Base-by-base conservation (phyloP, 768 basidiomycete genomes). In the Kwoniella newhampshirensis region DNA sequence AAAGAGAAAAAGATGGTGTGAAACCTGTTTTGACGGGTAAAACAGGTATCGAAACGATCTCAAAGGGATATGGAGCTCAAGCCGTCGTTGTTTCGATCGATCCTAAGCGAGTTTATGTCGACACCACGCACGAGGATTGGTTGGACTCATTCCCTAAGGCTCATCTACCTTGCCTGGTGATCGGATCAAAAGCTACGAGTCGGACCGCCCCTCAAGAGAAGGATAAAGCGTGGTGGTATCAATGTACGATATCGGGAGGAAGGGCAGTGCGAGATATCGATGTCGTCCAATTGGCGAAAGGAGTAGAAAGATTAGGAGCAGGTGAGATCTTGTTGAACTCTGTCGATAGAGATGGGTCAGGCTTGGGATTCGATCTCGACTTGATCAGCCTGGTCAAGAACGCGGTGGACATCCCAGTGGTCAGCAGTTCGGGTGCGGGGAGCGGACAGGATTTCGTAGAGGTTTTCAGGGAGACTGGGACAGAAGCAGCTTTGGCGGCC, bases 31-130 rank as follows among this genome's bases (percentile, higher is more conserved):
- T 68, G 48, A 75, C 69, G 55, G 89, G 89, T 12, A 83, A 82
- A 46, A 91, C 90, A 64, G 88, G 87, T 15, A 96, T 99, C 68
- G 93, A 96, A 79, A 86, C 86, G 8, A 98, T 99, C 70, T 88
- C 92, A 2, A 81, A 81, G 48, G 84, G 82, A 45, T 99, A 99
- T 75, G 96, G 96, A 4, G 82, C 84, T n/a, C 93, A 97, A 73
- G 96, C 96, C 2, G 93, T 99, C 51, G 96, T 99, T 39, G 92
- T 99, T 36, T 98, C 94, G 37, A 83, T 97, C 64, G 96, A 99
- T 78, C 96, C 96, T 6, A 85, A 85, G 63, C 80, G 91, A 51
- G 87, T 85, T 17, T 93, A 88, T 77, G 86, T 94, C 67, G 82
- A 88, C 63, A 70, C 75, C 2, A 54, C 71, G 46, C 60, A 63